These are phyloP conservation scores for Albugo candida DNA, from an alignment of 352 stramenopile genomes.

Conservation along the genomic window DNA sequence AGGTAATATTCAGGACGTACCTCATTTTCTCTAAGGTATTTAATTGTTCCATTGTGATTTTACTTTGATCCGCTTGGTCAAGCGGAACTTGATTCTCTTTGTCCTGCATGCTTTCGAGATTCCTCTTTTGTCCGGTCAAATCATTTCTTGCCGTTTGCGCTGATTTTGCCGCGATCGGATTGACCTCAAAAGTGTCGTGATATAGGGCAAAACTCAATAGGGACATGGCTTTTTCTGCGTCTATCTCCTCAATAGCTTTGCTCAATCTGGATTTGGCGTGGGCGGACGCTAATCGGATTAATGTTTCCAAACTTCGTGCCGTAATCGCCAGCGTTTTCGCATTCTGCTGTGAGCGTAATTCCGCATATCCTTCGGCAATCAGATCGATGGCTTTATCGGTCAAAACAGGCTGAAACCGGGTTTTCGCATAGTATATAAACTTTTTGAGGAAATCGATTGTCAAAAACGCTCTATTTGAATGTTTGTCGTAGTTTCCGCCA, in stretches of 20 bases:
- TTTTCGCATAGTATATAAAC: constrained; percentile 99
- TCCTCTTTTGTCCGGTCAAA: too few species aligned
- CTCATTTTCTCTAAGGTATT: not conserved
- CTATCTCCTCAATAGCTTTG: constrained; percentile 61
- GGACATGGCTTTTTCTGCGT: constrained; percentile 84
- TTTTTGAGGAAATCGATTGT: constrained; percentile 96
- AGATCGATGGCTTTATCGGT: constrained; percentile 79
- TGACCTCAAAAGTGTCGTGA: constrained; percentile 72
- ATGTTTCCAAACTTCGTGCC: constrained; percentile 94
- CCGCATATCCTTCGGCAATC: constrained; percentile 94
- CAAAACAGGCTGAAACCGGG: constrained; percentile 69
- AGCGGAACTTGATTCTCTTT: not conserved
- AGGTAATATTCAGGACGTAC: too few species aligned
- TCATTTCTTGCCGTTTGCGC: too few species aligned
- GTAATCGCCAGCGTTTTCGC: constrained; percentile 89
- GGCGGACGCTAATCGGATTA: constrained; percentile 97
- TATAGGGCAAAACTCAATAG: constrained; percentile 98
- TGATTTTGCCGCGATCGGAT: too few species aligned
- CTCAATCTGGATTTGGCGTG: constrained; percentile 93
- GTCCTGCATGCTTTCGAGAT: not conserved
- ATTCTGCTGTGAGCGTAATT: constrained; percentile 92
- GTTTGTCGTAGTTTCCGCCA: constrained; percentile 27
- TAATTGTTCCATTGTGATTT: constrained; percentile 1
- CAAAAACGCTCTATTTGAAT: constrained; percentile 65
- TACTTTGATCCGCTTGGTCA: not conserved